Percentiles rank a stretch among this genome's conserved stretches.
Evolutionary conservation across 1,284 basidiomycete genomes (phyloP).

Genomic region (Fomitopsis schrenkii): DNA sequence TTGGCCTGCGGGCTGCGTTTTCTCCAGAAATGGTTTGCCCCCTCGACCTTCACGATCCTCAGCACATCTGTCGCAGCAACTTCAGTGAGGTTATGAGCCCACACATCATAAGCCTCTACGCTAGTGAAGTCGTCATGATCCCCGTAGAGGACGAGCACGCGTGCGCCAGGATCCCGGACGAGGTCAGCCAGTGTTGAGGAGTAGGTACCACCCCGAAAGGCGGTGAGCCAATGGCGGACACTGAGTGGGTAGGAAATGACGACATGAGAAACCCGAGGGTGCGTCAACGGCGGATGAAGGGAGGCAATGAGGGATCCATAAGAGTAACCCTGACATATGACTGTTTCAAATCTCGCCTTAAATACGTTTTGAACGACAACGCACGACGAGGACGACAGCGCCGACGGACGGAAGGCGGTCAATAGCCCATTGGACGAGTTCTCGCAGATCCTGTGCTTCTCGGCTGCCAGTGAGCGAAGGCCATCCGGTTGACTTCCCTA

Average conservation of each 20-base stretch:
- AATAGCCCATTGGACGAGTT: constrained; percentile 55
- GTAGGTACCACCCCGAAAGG: constrained; percentile 59
- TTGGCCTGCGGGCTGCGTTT: background rate
- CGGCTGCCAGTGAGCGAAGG: constrained; percentile 63
- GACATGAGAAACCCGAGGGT: constrained; percentile 56
- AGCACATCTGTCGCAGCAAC: background rate
- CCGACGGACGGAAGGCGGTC: constrained; percentile 38
- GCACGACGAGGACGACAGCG: constrained; percentile 50
- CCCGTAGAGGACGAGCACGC: constrained; percentile 64
- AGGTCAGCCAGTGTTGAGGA: constrained; percentile 43
- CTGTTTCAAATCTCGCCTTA: background rate
- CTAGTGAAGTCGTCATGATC: constrained; percentile 72
- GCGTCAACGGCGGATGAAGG: constrained; percentile 46
- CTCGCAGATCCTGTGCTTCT: constrained; percentile 64
- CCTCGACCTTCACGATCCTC: background rate
- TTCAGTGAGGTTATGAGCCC: constrained; percentile 41
- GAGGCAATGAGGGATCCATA: constrained; percentile 72
- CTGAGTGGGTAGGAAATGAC: constrained; percentile 76
- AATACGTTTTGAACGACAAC: constrained; percentile 14
- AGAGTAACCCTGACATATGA: constrained; percentile 64
- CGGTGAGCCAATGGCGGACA: constrained; percentile 61
- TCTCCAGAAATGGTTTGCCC: constrained; percentile 1
- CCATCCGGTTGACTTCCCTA: constrained; percentile 66
- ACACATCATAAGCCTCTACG: constrained; percentile 46
- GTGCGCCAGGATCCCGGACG: constrained; percentile 36